Base-by-base conservation (phyloP, 2,329 filamentous ascomycete species). In the Gaeumannomyces sp. region DNA sequence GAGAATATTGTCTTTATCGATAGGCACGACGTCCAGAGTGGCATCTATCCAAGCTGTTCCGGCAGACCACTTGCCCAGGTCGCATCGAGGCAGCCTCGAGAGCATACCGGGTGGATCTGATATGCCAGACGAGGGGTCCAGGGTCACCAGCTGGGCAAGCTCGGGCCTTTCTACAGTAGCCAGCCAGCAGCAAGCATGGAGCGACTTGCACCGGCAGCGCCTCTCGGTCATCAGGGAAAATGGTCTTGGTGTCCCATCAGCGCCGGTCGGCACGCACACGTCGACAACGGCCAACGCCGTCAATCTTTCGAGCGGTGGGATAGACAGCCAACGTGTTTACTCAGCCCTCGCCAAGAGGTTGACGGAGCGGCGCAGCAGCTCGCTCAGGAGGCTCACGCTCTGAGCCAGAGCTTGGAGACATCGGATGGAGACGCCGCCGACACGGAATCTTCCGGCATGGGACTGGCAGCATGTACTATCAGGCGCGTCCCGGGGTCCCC, bases 111-210 rank as follows among this genome's bases (percentile, higher is more conserved):
- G 76, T 64, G 77, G 78, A 7, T 74, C 73, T 57, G 75, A 75
- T 62, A 71, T 70, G 1, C 77, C 74, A 19, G 82, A 84, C 56
- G 82, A 85, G 27, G 84, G 78, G 68, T 89, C 87, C n/a, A 78
- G 89, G 28, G 85, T 91, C 62, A 91, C 89, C 2, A 92, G 89
- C 73, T 92, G 89, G 89, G 84, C 83, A 5, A 85, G 86, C 67
- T 90, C 89, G 0, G 85, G 83, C 1, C 79, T 81, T 1, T 82
- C 82, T 65, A 86, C 83, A 3, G 81, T 84, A 3, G 75, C 81
- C 7, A 85, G 76, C 73, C 66, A 80, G 77, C 66, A 76, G 67
- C 65, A 72, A 64, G 59, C 75, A 5, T 71, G 71, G 64, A 75
- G 72, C 1, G 80, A 84, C 66, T 76, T 82, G 78, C 78, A 85